A percentile compares a stretch with the other conserved stretches of the same genome.
Conservation (phyloP, 768 basidiomycete species). For the Mrakia blollopis region DNA sequence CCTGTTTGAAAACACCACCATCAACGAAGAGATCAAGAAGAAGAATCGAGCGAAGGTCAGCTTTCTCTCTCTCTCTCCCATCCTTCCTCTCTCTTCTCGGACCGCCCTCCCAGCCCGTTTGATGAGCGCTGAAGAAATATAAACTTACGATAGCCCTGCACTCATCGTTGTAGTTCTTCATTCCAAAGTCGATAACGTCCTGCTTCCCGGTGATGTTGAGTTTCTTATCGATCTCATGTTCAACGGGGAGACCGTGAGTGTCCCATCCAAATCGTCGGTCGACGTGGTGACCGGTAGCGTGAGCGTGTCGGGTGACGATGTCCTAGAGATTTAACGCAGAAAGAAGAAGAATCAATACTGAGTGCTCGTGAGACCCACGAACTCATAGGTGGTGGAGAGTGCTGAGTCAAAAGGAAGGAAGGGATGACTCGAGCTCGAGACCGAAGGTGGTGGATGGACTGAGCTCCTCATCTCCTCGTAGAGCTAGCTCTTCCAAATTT, state of each 20-base stretch:
- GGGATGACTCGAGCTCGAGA: constrained; percentile 3
- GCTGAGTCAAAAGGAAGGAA: neutral
- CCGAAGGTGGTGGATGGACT: neutral
- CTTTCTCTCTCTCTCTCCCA: neutral
- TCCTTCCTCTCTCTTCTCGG: neutral
- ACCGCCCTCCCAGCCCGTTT: neutral
- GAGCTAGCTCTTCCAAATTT: neutral
- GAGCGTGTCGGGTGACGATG: constrained; percentile 93
- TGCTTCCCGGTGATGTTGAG: constrained; percentile 85
- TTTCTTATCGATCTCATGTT: constrained; percentile 98
- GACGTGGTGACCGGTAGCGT: constrained; percentile 87
- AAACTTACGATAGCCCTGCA: constrained; percentile 71
- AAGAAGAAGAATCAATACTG: neutral
- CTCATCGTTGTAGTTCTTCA: constrained; percentile 94
- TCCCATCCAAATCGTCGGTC: constrained; percentile 96
- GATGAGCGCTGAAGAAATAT: neutral
- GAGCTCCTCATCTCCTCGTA: neutral
- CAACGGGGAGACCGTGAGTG: constrained; percentile 96
- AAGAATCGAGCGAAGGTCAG: neutral
- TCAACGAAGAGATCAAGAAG: neutral
- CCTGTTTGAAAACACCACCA: constrained; percentile 15
- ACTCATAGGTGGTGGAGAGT: neutral
- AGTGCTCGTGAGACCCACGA: neutral
- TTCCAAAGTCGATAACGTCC: constrained; percentile 92
- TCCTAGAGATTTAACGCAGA: constrained; percentile 58